Base-by-base conservation (phyloP, 768 basidiomycete genomes). In the Daedaleopsis sinensis region DNA sequence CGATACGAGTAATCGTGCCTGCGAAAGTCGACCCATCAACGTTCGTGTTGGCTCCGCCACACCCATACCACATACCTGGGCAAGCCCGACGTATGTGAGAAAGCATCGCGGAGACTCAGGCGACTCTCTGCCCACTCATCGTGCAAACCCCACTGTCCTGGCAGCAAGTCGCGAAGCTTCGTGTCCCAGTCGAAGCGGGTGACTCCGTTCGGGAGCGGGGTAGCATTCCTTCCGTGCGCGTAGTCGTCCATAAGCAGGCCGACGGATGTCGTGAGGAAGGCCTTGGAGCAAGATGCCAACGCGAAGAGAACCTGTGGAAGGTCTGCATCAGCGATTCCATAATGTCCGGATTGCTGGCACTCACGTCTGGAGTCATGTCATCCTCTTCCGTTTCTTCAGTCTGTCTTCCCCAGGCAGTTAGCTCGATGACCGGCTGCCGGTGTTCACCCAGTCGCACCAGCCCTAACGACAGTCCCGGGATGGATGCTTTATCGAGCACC, bases 11-110 rank as follows among this genome's bases (percentile, higher is more conserved):
- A 65, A 21, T 78, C 78, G 21, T 78, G 78, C 15, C 78, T 77
- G 35, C 13, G 12, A 24, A 35, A 24, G 46, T 46, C 37, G 15
- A 16, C 8, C 36, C 19, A 5, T 49, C 37, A 24, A 3, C 16
- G 21, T 23, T 5, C 7, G 44, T 13, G 15, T 18, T 5, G 19
- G n/a, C 19, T 15, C 2, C 54, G 35, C 3, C 19, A 48, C 12
- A 32, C 27, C 27, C 27, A 3, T 7, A 46, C 8, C 5, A 43
- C 15, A 2, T 36, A 78, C 78, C 76, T 68, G 5, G 72, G 71
- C 18, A 82, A 1, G 5, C 80, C 81, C 32, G 78, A 74, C 15
- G 74, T 64, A 19, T 80, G 80, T 1, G 78, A 69, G n/a, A 80
- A 63, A 1, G 77, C 70, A 58, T 81, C 80, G 6, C 70, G 67